A percentile compares a stretch with the other conserved stretches of the same genome.
Conservation (phyloP, 2,329 filamentous ascomycete genomes). For the Sclerotinia sclerotiorum region DNA sequence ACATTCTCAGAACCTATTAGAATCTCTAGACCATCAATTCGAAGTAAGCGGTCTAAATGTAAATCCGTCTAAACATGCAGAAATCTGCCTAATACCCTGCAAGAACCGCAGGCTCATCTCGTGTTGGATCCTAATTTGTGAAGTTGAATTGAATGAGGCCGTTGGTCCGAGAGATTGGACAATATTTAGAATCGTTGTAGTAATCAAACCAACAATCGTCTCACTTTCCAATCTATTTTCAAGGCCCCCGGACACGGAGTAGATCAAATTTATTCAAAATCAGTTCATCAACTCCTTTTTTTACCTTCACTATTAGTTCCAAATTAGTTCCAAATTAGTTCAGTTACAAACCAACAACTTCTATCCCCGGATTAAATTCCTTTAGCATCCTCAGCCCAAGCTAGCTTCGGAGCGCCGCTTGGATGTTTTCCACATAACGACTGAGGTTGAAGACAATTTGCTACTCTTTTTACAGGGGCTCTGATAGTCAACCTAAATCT, state of each 20-base stretch:
- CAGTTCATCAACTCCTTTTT: background rate
- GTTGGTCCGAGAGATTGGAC: background rate
- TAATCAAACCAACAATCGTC: constrained; percentile 6
- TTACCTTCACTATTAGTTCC: too few species aligned
- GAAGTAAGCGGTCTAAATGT: background rate
- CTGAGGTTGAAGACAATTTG: constrained; percentile 8
- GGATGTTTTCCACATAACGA: background rate
- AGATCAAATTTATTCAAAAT: background rate
- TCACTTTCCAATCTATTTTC: background rate
- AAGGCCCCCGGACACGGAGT: background rate
- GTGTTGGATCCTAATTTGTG: constrained; percentile 5
- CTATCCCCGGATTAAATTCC: constrained; percentile 5
- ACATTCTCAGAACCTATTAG: background rate
- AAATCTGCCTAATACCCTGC: background rate
- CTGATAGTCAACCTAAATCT: background rate
- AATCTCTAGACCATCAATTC: background rate
- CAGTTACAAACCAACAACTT: background rate
- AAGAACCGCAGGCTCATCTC: background rate
- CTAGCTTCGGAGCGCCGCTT: background rate
- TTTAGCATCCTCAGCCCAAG: constrained; percentile 4
- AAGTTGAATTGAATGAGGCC: background rate
- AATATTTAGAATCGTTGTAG: constrained; percentile 3
- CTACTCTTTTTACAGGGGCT: background rate
- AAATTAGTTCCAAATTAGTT: background rate
- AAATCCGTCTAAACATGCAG: background rate